Evolutionary conservation across 2,329 filamentous ascomycete species (phyloP).

Genomic region (Hypoxylon sp.): DNA sequence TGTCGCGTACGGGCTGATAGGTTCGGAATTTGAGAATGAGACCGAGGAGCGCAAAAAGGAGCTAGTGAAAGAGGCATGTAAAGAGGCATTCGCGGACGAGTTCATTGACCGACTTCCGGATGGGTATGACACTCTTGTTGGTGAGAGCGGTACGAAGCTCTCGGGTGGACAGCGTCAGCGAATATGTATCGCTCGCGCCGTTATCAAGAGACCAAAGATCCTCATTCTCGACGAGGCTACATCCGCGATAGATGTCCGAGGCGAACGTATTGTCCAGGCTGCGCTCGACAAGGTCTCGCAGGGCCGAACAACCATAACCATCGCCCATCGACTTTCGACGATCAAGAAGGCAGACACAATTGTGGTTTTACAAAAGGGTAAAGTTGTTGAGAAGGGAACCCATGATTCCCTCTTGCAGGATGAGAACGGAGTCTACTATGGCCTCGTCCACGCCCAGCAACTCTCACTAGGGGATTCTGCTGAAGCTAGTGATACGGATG

Average conservation of each 20-base stretch:
- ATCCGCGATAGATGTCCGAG: conserved; percentile 71
- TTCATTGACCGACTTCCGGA: conserved; percentile 76
- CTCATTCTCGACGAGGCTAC: conserved; percentile 85
- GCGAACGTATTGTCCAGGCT: conserved; percentile 74
- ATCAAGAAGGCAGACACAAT: conserved; percentile 85
- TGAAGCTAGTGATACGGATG: conserved; percentile 57
- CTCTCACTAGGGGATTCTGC: conserved; percentile 67
- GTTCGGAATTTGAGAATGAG: conserved; percentile 67
- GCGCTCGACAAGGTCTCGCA: conserved; percentile 73
- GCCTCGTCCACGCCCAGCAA: conserved; percentile 75
- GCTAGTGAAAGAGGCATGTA: conserved; percentile 75
- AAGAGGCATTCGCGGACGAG: conserved; percentile 78
- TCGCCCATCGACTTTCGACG: conserved; percentile 81
- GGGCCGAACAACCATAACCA: conserved; percentile 78
- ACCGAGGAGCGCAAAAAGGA: conserved; percentile 69
- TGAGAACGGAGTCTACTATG: conserved; percentile 75
- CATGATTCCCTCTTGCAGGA: conserved; percentile 78
- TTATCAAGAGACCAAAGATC: conserved; percentile 79
- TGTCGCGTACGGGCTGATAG: conserved; percentile 71
- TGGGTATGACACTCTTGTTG: conserved; percentile 80
- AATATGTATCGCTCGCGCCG: conserved; percentile 81
- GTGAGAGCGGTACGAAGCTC: conserved; percentile 82
- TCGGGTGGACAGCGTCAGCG: conserved; percentile 91
- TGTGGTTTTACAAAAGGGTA: conserved; percentile 79
- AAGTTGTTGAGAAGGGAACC: conserved; percentile 80